Base-by-base conservation (phyloP, 768 basidiomycete genomes). In the Boletus rubroflammeus region DNA sequence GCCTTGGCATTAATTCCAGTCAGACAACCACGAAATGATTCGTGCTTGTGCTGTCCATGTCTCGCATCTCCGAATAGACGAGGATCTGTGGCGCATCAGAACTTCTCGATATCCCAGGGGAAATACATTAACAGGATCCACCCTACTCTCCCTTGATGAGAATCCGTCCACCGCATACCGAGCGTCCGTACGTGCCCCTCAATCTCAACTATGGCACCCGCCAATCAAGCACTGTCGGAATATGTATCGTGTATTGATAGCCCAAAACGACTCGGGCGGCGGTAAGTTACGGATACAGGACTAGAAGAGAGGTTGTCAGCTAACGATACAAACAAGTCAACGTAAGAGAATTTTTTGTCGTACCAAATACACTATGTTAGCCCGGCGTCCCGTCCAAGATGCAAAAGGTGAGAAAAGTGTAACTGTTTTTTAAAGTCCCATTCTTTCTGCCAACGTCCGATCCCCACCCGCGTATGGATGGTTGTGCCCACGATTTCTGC, bases 361-460 rank as follows among this genome's bases (percentile, higher is more conserved):
- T 61, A 75, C 75, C 72, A 64, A 70, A 67, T 76, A 76, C 71
- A 71, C 57, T 70, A 73, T 57, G 34, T 60, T 50, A 59, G 46
- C 51, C 50, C 47, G 53, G 51, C 58, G 57, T 62, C 66, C 63
- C 55, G 46, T 56, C 51, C 59, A 62, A 59, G 51, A 61, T 61
- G 56, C 41, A 63, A 58, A 58, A 41, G 50, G 41, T 46, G 39
- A 58, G 34, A 54, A 40, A 57, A 50, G 49, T 59, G 59, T 49
- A 57, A 56, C 19, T 50, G 26, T 48, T 62, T 32, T n/a, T 79
- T 72, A 88, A 40, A 90, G 78, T 70, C 90, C 90, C 85, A 92
- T 81, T 65, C 90, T 76, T 72, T 91, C 88, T 70, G 85, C 86
- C 76, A 92, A 83, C 77, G 90, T 88, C 81, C 89, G 88, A 76